A percentile compares a stretch with the other conserved stretches of the same genome.
These are phyloP conservation scores for Talaromyces albobiverticillius DNA, from an alignment of 2,329 filamentous ascomycete genomes.

Conservation along the genomic window DNA sequence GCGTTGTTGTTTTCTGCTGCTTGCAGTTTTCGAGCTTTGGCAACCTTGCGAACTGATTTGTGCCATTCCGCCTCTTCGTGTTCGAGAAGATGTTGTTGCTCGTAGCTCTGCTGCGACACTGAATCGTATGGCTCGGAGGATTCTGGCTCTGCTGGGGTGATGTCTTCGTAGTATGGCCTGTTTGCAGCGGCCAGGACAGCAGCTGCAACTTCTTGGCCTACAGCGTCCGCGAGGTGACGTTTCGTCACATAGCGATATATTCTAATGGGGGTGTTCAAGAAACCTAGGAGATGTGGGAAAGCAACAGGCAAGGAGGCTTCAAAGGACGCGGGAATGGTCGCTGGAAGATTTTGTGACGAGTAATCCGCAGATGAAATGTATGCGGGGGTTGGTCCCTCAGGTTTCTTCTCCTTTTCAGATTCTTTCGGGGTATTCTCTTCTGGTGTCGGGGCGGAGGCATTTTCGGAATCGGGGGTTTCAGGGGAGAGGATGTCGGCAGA, in stretches of 20 bases:
- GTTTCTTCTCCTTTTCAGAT: conserved; percentile 46
- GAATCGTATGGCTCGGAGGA: conserved; percentile 19
- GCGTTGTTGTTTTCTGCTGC: not conserved
- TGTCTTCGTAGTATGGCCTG: conserved; percentile 38
- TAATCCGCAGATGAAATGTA: conserved; percentile 76
- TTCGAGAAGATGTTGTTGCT: conserved; percentile 64
- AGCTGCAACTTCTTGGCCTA: conserved; percentile 84
- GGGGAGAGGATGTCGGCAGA: not conserved
- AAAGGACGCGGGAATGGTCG: conserved; percentile 66
- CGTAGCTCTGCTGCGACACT: conserved; percentile 43
- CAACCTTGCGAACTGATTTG: conserved; percentile 65
- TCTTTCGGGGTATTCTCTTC: conserved; percentile 31
- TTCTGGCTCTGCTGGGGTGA: conserved; percentile 21
- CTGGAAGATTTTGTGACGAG: conserved; percentile 60
- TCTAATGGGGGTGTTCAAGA: conserved; percentile 82
- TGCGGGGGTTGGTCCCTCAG: conserved; percentile 62
- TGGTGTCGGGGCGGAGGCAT: conserved; percentile 23
- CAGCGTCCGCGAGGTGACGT: conserved; percentile 77
- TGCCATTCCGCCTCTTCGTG: conserved; percentile 80
- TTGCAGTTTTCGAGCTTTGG: conserved; percentile 22
- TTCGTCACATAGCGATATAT: conserved; percentile 83
- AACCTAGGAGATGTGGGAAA: conserved; percentile 88
- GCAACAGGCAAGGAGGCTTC: conserved; percentile 69
- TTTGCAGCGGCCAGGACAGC: conserved; percentile 63
- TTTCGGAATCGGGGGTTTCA: conserved; percentile 15